Conservation (phyloP, 345 rosid species). For the Populus simonii region DNA sequence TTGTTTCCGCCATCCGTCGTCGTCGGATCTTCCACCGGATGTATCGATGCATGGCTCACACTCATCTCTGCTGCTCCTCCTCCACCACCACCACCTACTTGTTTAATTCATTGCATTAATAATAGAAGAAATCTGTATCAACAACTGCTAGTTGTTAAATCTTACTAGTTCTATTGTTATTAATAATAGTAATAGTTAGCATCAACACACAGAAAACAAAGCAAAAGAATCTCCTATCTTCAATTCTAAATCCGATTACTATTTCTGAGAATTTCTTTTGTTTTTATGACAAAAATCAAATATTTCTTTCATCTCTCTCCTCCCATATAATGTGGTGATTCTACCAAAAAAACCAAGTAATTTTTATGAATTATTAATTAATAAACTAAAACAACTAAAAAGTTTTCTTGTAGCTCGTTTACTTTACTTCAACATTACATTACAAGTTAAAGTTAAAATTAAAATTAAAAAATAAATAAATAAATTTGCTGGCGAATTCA, state of each 20-base stretch:
- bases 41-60: constrained; percentile 80
- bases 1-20: constrained; percentile 44
- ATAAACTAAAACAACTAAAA: no score
- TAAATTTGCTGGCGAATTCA: no score
- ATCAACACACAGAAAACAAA: not conserved
- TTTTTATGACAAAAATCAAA: not conserved
- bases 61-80: constrained; percentile 52
- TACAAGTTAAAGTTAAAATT: no score
- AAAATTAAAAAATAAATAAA: no score
- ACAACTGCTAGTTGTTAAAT: no score
- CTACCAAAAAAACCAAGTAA: no score
- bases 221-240: not conserved
- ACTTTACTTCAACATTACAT: no score
- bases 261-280: not conserved
- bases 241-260: not conserved
- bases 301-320: not conserved
- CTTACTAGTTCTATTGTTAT: no score
- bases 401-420: no score
- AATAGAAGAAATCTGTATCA: not conserved
- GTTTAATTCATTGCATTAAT: constrained; percentile 34
- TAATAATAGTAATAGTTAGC: not conserved
- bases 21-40: constrained; percentile 69
- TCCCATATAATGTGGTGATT: no score
- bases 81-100: not conserved
- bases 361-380: no score